Evolutionary conservation across 805 yeast species (phyloP).

Genomic region (Candida gorgasii): DNA sequence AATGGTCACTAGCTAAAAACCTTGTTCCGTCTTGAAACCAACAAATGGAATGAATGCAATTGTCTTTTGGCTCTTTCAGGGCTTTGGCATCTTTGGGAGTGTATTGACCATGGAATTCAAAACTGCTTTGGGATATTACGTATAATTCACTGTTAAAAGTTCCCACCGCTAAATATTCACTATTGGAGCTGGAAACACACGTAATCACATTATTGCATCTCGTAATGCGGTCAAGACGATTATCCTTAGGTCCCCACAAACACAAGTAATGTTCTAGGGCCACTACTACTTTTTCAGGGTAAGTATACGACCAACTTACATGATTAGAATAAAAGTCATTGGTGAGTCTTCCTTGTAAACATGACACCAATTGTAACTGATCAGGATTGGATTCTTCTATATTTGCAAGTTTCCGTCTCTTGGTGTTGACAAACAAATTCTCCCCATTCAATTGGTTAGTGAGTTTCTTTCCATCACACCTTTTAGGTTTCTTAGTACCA

Average conservation of each 20-base stretch:
- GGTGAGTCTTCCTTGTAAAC: slow-evolving; percentile 47
- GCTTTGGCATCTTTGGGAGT: background rate
- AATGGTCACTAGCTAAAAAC: slow-evolving; percentile 66
- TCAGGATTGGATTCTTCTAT: background rate
- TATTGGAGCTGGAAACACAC: slow-evolving; percentile 56
- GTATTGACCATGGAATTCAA: background rate
- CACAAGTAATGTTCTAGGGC: slow-evolving; percentile 63
- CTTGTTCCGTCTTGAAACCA: slow-evolving; percentile 52
- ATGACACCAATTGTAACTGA: background rate
- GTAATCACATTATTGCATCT: slow-evolving; percentile 38
- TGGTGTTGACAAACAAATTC: background rate
- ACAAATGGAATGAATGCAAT: slow-evolving; percentile 42
- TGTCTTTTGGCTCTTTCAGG: background rate
- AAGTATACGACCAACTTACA: slow-evolving; percentile 64
- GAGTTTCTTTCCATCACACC: background rate
- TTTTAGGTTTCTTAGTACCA: background rate
- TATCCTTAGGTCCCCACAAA: slow-evolving; percentile 55
- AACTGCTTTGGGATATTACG: slow-evolving; percentile 16
- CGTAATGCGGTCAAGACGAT: slow-evolving; percentile 40
- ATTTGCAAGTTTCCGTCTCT: background rate
- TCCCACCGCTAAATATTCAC: slow-evolving; percentile 53
- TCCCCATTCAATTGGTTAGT: background rate
- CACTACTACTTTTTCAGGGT: slow-evolving; percentile 55
- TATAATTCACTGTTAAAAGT: slow-evolving; percentile 57
- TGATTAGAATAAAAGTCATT: slow-evolving; percentile 79